Evolutionary conservation across 768 basidiomycete species (phyloP).

Genomic region (Leccinum subgranulosum): DNA sequence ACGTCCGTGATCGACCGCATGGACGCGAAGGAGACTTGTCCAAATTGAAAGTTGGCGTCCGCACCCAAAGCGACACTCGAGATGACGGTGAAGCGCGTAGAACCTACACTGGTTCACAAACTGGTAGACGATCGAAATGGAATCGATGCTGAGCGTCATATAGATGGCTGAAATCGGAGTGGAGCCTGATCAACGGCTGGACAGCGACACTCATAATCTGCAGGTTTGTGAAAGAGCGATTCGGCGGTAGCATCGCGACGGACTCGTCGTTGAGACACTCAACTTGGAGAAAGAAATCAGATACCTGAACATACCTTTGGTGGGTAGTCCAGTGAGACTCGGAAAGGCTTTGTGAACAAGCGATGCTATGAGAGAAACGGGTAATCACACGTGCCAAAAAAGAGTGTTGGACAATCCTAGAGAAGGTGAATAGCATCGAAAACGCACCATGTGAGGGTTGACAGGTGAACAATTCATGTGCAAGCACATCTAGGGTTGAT

Average conservation of each 20-base stretch:
- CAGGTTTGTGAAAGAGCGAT: constrained; percentile 1
- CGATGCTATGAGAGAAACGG: not conserved
- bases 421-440: not conserved
- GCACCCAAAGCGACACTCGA: too few species aligned
- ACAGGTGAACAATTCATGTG: not conserved
- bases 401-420: not conserved
- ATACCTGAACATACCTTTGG: not conserved
- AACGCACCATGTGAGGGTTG: not conserved
- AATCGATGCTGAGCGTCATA: too few species aligned
- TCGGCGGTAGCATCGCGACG: not conserved
- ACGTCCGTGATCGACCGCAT: too few species aligned
- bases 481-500: constrained; percentile 8
- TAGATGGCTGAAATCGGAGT: too few species aligned
- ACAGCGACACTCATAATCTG: too few species aligned
- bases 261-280: not conserved
- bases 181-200: too few species aligned
- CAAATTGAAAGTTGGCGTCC: too few species aligned
- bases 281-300: constrained; percentile 1
- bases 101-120: too few species aligned
- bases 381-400: not conserved
- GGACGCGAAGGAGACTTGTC: too few species aligned
- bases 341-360: not conserved
- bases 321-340: constrained; percentile 1
- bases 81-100: too few species aligned
- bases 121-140: too few species aligned